Base-by-base conservation (phyloP, 306 rosid species). In the Pyrus communis region DNA sequence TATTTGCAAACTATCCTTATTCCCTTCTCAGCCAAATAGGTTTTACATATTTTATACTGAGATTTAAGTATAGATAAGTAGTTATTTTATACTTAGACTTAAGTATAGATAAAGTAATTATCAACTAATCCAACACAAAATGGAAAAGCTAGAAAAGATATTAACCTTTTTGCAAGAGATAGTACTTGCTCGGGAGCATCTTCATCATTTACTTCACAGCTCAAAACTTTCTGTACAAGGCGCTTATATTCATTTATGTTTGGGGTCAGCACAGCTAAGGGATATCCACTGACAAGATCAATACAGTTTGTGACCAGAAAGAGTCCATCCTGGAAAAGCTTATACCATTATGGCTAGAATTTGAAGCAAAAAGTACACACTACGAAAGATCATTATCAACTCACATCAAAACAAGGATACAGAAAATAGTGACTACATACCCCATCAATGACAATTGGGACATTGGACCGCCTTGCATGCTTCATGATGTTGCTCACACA, bases 241-340 rank as follows among this genome's bases (percentile, higher is more conserved):
- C 97, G 93, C 84, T 91, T 91, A 79, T 91, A 93, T 82, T 93
- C 97, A 76, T 91, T 91, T 73, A 93, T 80, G 75, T 93, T 93
- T 73, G 97, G 98, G 28, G 97, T 93, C 75, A 93, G 88, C 77
- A 93, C 93, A 75, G 92, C 96, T 78, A 91, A 84, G 82, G 84
- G 84, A 84, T 93, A 93, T 60, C 91, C 93, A 75, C 86, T 85
- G 70, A 93, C 92, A 80, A 93, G 93, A 82, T 91, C 91, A 71
- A 91, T 82, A 81, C 68, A 80, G 80, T 88, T 81, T 60, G 98
- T 87, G 69, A 91, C 91, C 73, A 93, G 97, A 83, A 91, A 93
- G 79, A 93, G 92, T 65, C 93, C 98, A 76, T 93, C 98, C 93
- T 93, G 88, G 79, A 77, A 81, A 82, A 70, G 70, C 27, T 75